Base-by-base conservation (phyloP, 257 asterid genomes). In the Catharanthus roseus region DNA sequence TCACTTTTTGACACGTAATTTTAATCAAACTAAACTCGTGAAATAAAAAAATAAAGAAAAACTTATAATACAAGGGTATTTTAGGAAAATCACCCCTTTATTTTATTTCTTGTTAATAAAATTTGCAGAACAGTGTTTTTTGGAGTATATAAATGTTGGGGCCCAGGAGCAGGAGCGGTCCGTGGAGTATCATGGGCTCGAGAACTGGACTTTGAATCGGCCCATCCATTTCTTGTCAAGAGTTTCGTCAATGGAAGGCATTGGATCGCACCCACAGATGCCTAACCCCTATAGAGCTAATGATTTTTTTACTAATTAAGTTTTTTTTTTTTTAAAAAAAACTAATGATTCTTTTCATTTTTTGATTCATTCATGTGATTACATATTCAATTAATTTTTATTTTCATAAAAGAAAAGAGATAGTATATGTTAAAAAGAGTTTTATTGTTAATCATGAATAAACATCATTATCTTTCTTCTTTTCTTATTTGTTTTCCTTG, bases 201-300 rank as follows among this genome's bases (percentile, higher is more conserved):
- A 45, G 88, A 84, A 21, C 81, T 84, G 49, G 84, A 81, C 36
- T 84, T 71, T 10, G 77, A 79, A 6, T 6, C 82, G 47, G 88
- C 86, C 71, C 88, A 84, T 34, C 82, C 79, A 9, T 84, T 84
- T 61, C 83, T 90, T 21, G 91, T 78, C 42, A 89, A 89, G 84
- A 92, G 97, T 64, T 92, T 88, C 73, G 97, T 92, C 55, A 92
- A 92, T 29, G 96, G 97, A 54, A 81, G 97, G 79, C 96, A 92
- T 13, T 92, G 97, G 96, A 92, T 92, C 79, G 80, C 84, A 15
- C 92, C 88, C 0, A 50, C 73, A 0, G 96, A 89, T 79, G 90
- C 95, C 54, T 89, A 70, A 38, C 42, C 42, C 8, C 42, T 8
- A 38, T 38, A 38, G 42, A 38, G 42, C 42, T 38, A 38, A 38